A percentile compares a stretch with the other conserved stretches of the same genome.
These are phyloP conservation scores for Pyrenula massariospora DNA, from an alignment of 495 filamentous ascomycete species.

Conservation along the genomic window DNA sequence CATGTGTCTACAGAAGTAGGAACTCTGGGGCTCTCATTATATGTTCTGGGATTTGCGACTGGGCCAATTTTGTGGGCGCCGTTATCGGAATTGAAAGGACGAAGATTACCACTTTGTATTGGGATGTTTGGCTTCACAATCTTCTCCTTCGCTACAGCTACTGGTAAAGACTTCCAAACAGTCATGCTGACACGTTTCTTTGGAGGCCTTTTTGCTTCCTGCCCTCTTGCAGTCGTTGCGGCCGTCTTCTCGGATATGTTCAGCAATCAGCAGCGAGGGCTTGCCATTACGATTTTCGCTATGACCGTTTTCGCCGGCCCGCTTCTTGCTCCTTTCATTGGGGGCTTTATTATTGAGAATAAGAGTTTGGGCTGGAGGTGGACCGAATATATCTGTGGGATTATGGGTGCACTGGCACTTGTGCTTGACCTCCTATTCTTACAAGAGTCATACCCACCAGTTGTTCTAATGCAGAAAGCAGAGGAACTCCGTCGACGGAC, in stretches of 20 bases:
- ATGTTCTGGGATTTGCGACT: conserved; percentile 49
- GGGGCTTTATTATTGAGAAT: conserved; percentile 67
- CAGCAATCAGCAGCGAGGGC: conserved; percentile 62
- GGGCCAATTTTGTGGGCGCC: conserved; percentile 55
- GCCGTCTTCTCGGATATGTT: conserved; percentile 88
- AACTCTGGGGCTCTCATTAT: conserved; percentile 44
- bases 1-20: conserved; percentile 42
- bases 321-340: conserved; percentile 69
- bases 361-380: conserved; percentile 69
- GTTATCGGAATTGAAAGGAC: conserved; percentile 47
- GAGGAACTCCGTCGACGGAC: conserved; percentile 67
- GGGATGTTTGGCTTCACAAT: conserved; percentile 73
- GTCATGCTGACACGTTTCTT: conserved; percentile 78
- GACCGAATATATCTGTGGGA: conserved; percentile 61
- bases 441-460: conserved; percentile 72
- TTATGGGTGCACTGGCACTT: conserved; percentile 72
- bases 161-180: conserved; percentile 71
- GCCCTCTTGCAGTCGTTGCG: conserved; percentile 71
- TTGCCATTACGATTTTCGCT: conserved; percentile 65
- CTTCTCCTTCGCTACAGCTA: conserved; percentile 61
- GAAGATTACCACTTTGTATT: conserved; percentile 55
- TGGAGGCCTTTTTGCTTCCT: conserved; percentile 60
- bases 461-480: conserved; percentile 69
- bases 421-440: conserved; percentile 60
- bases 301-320: conserved; percentile 79